Percentiles rank a stretch among this genome's conserved stretches.
phyloP scores from a whole-genome alignment of 2,329 filamentous ascomycete species.

The Ophiognomonia clavigignenti-juglandacearum region DNA sequence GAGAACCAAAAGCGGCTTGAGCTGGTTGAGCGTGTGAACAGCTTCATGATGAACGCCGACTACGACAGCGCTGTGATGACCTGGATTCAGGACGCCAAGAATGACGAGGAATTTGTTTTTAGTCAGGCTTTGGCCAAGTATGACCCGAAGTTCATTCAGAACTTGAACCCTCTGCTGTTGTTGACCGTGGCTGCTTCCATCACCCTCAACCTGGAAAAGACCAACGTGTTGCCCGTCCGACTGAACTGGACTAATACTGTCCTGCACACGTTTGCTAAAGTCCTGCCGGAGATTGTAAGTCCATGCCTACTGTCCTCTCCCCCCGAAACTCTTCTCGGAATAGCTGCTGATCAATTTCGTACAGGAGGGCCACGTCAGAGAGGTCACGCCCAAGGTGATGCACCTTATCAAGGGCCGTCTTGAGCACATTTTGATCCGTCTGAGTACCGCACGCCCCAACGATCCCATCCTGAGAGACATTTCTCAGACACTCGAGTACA shows the following conservation, averaged over 20 bases:
- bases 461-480: constrained; percentile 46
- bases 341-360: background rate
- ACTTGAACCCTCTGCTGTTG: constrained; percentile 56
- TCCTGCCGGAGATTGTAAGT: constrained; percentile 46
- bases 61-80: constrained; percentile 60
- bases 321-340: background rate
- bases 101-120: constrained; percentile 59
- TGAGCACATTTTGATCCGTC: constrained; percentile 47
- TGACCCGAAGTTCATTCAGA: constrained; percentile 47
- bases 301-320: too few relatives aligned
- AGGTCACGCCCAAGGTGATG: constrained; percentile 55
- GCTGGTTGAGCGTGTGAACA: constrained; percentile 53
- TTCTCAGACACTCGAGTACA: constrained; percentile 34
- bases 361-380: constrained; percentile 50
- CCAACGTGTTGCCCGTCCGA: constrained; percentile 46
- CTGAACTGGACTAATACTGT: constrained; percentile 58
- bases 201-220: constrained; percentile 51
- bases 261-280: constrained; percentile 47
- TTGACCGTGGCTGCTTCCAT: constrained; percentile 62
- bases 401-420: constrained; percentile 45
- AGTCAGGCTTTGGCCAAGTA: constrained; percentile 47
- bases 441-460: constrained; percentile 41
- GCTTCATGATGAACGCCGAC: constrained; percentile 55
- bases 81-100: constrained; percentile 57
- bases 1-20: constrained; percentile 48